Evolutionary conservation across 306 rosid species (phyloP).

Genomic region (Pterocarpus macrocarpus): DNA sequence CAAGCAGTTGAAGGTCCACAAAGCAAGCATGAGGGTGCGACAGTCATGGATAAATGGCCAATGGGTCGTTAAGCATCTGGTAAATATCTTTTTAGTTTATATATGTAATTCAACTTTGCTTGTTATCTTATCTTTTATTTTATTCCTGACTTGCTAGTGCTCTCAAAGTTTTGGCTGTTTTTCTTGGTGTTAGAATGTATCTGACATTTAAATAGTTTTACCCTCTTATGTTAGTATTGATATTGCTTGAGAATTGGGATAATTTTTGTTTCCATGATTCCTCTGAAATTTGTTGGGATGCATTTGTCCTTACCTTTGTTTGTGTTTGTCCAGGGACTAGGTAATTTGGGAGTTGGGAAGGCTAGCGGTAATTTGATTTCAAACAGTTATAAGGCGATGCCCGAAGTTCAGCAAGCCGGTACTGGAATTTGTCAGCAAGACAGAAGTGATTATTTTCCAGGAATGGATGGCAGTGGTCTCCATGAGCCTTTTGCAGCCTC

Average conservation of each 20-base stretch:
- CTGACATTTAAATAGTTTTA: constrained; percentile 7
- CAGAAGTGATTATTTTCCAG: constrained; percentile 47
- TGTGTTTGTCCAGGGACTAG: constrained; percentile 53
- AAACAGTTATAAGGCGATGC: constrained; percentile 41
- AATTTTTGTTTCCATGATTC: constrained; percentile 5
- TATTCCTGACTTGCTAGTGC: background rate
- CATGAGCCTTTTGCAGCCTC: constrained; percentile 56
- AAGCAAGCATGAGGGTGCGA: constrained; percentile 63
- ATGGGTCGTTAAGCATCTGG: constrained; percentile 73
- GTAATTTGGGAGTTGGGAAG: constrained; percentile 44
- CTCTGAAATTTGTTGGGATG: constrained; percentile 20
- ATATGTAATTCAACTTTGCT: background rate
- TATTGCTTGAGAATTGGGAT: background rate
- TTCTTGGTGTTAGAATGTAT: constrained; percentile 10
- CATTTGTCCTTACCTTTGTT: constrained; percentile 38
- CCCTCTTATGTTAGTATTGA: background rate
- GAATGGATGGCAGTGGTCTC: constrained; percentile 46
- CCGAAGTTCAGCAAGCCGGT: constrained; percentile 45
- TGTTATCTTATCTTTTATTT: constrained; percentile 1
- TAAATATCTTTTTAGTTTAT: constrained; percentile 39
- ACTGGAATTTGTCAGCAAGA: constrained; percentile 34
- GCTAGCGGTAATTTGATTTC: constrained; percentile 40
- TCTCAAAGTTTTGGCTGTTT: constrained; percentile 12
- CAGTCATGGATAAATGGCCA: constrained; percentile 69
- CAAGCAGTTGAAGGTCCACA: constrained; percentile 56